A percentile compares a stretch with the other conserved stretches of the same genome.
These are phyloP conservation scores for Amanita molliuscula DNA, from an alignment of 768 basidiomycete genomes.

Conservation along the genomic window DNA sequence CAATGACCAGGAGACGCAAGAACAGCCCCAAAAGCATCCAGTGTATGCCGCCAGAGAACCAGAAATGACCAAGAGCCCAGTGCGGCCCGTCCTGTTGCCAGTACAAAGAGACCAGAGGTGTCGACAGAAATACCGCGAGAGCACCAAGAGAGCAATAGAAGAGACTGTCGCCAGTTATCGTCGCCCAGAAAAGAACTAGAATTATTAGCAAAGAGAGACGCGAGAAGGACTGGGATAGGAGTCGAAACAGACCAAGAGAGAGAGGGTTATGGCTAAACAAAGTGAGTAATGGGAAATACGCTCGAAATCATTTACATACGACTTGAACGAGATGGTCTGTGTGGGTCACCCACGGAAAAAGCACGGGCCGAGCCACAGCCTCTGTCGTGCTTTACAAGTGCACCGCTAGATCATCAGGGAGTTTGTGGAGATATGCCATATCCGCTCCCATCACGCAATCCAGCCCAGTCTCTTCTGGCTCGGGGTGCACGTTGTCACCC, in stretches of 20 bases:
- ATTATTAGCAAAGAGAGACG: neutral
- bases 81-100: no score
- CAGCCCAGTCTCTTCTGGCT: neutral
- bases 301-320: neutral
- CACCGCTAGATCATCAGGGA: neutral
- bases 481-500: neutral
- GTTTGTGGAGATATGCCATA: neutral
- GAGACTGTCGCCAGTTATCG: neutral
- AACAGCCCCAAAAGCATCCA: neutral
- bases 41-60: neutral
- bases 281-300: neutral
- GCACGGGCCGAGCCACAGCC: neutral
- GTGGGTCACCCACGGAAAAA: neutral
- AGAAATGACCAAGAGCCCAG: neutral
- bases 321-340: neutral
- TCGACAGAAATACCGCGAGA: neutral
- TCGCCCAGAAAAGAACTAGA: neutral
- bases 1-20: neutral
- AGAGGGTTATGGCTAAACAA: no score
- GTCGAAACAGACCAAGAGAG: neutral
- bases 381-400: neutral
- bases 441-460: neutral
- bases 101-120: neutral
- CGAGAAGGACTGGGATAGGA: no score
- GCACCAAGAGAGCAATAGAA: neutral